Evolutionary conservation across 2,329 filamentous ascomycete species (phyloP).

Genomic region (Malbranchea cinnamomea): DNA sequence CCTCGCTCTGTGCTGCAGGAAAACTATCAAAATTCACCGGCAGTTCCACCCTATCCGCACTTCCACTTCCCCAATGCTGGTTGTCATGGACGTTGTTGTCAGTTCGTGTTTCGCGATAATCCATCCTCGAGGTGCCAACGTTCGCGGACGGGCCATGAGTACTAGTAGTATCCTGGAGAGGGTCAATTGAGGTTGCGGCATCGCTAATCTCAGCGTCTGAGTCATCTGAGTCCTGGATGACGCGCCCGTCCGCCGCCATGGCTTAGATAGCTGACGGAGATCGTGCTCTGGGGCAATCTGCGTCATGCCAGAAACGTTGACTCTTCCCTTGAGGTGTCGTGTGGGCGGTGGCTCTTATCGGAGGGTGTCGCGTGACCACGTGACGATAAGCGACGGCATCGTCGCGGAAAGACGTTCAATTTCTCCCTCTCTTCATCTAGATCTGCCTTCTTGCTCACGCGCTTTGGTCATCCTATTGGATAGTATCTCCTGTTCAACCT

Average conservation of each 20-base stretch:
- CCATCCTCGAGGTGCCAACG: no score
- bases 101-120: no score
- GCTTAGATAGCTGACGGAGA: background rate
- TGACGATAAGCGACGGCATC: conserved; percentile 1
- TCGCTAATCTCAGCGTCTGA: conserved; percentile 24
- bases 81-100: background rate
- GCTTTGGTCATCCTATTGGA: no score
- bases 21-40: conserved; percentile 25
- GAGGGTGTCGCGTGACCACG: conserved; percentile 1
- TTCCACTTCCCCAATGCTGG: no score
- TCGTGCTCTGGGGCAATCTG: no score
- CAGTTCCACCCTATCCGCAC: no score
- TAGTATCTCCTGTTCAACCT: no score
- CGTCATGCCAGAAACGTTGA: no score
- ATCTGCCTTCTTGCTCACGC: no score
- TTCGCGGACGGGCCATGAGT: background rate
- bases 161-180: conserved; percentile 5
- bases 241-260: conserved; percentile 23
- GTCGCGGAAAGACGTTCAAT: background rate
- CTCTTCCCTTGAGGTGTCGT: no score
- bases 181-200: conserved; percentile 11
- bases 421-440: background rate
- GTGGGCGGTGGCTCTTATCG: background rate
- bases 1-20: conserved; percentile 18
- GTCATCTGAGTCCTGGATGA: conserved; percentile 32